Percentiles rank a stretch among this genome's conserved stretches.
Evolutionary conservation across 306 rosid species (phyloP).

Genomic region (Argentina anserina): DNA sequence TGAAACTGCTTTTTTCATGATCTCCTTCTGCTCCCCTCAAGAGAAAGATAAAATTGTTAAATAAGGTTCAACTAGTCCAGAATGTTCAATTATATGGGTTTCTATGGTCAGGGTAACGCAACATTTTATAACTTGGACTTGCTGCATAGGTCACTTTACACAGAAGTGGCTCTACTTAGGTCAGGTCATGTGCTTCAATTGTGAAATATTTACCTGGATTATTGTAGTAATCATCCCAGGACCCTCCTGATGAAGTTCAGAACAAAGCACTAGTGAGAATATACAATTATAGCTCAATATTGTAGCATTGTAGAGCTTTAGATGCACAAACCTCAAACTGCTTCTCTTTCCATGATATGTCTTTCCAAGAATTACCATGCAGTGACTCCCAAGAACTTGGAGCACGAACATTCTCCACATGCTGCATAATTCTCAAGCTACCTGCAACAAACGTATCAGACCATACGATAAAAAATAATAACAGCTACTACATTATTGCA

Average conservation of each 20-base stretch:
- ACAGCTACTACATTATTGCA: background rate
- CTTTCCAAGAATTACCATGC: constrained; percentile 57
- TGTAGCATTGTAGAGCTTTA: background rate
- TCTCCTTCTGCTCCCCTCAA: constrained; percentile 47
- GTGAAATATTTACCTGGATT: constrained; percentile 43
- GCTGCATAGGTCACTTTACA: background rate
- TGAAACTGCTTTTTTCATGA: constrained; percentile 49
- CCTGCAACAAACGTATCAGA: constrained; percentile 37
- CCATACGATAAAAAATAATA: background rate
- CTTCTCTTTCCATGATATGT: constrained; percentile 61
- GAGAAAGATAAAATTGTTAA: background rate
- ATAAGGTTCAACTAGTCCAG: background rate
- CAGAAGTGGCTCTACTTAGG: background rate
- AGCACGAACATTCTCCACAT: constrained; percentile 52
- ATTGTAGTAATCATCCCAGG: constrained; percentile 71
- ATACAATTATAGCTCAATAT: background rate
- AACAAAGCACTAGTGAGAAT: constrained; percentile 14
- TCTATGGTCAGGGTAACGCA: background rate
- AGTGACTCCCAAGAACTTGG: constrained; percentile 65
- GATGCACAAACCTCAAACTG: constrained; percentile 50
- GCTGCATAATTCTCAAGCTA: constrained; percentile 82
- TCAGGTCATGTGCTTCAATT: background rate
- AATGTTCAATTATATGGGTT: background rate
- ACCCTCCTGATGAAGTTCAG: constrained; percentile 43
- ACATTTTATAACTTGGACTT: background rate